Percentiles rank a stretch among this genome's conserved stretches.
Conservation (phyloP, 176 grass and related monocot species). For the Bonia amplexicaulis region DNA sequence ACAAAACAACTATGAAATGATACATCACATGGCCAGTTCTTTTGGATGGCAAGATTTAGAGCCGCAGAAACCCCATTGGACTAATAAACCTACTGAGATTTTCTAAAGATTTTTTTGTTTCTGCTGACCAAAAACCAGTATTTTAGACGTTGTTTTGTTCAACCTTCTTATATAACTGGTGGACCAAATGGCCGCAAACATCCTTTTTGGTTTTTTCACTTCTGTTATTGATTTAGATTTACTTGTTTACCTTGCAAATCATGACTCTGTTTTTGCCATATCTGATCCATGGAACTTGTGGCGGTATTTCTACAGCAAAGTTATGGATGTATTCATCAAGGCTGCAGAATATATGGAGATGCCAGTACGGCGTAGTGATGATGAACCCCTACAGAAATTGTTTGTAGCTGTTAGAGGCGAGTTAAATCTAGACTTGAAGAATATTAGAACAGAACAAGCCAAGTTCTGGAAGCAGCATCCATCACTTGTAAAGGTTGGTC, state of each 20-base stretch:
- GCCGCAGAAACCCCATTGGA: not conserved
- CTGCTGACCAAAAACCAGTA: not conserved
- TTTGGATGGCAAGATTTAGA: not conserved
- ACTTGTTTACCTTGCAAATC: not conserved
- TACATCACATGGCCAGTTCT: not conserved
- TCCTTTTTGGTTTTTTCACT: not conserved
- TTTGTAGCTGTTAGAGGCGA: conserved; percentile 95
- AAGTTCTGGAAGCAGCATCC: conserved; percentile 99
- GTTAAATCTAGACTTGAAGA: conserved; percentile 97
- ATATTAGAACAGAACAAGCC: conserved; percentile 90
- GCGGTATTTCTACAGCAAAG: conserved; percentile 63
- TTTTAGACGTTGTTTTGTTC: not conserved
- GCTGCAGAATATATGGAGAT: conserved; percentile 98
- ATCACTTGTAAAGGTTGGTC: conserved; percentile 84
- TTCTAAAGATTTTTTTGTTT: not conserved
- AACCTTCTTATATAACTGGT: not conserved
- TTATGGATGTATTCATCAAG: conserved; percentile 99
- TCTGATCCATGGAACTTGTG: conserved; percentile 26
- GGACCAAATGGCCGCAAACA: not conserved
- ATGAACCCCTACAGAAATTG: conserved; percentile 93
- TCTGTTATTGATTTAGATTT: not conserved
- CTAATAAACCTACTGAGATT: not conserved
- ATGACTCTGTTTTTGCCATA: not conserved
- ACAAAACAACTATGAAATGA: not conserved
- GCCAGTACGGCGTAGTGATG: conserved; percentile 89